A percentile compares a stretch with the other conserved stretches of the same genome.
These are phyloP conservation scores for Yamadazyma paraphyllophila DNA, from an alignment of 805 yeast genomes.

Conservation along the genomic window DNA sequence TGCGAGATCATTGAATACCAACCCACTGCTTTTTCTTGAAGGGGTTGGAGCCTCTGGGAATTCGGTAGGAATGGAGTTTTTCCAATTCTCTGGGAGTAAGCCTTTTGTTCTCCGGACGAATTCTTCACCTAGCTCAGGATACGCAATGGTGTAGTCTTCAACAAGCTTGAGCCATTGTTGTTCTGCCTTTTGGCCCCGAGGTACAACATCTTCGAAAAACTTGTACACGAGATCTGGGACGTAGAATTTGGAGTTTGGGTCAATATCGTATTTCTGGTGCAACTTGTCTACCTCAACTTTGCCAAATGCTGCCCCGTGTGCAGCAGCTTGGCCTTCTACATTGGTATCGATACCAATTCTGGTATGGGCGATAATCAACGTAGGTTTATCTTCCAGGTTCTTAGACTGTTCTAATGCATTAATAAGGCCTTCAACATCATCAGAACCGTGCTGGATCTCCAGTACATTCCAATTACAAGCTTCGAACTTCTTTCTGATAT, in stretches of 20 bases:
- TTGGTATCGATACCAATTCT: conserved; percentile 32
- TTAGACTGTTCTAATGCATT: conserved; percentile 34
- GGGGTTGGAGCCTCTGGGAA: conserved; percentile 20
- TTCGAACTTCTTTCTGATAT: conserved; percentile 28
- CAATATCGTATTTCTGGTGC: conserved; percentile 18
- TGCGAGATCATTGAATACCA: conserved; percentile 27
- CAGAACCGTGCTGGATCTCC: conserved; percentile 31
- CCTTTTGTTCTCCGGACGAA: conserved; percentile 24
- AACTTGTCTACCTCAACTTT: conserved; percentile 24
- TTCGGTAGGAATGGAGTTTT: conserved; percentile 17
- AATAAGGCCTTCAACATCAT: conserved; percentile 26
- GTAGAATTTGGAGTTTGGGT: conserved; percentile 17
- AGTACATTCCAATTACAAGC: conserved; percentile 38
- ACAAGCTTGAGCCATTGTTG: conserved; percentile 23
- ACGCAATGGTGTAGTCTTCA: conserved; percentile 16
- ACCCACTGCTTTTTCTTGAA: conserved; percentile 25
- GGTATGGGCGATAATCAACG: conserved; percentile 33
- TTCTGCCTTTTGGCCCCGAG: conserved; percentile 21
- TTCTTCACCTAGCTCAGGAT: conserved; percentile 27
- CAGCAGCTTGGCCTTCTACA: conserved; percentile 26
- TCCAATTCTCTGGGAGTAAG: conserved; percentile 25
- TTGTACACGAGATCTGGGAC: conserved; percentile 27
- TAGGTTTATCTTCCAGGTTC: conserved; percentile 26
- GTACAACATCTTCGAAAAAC: conserved; percentile 22
- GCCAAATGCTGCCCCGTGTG: conserved; percentile 38